Base-by-base conservation (phyloP, 2,329 filamentous ascomycete genomes). In the Claviceps humidiphila region DNA sequence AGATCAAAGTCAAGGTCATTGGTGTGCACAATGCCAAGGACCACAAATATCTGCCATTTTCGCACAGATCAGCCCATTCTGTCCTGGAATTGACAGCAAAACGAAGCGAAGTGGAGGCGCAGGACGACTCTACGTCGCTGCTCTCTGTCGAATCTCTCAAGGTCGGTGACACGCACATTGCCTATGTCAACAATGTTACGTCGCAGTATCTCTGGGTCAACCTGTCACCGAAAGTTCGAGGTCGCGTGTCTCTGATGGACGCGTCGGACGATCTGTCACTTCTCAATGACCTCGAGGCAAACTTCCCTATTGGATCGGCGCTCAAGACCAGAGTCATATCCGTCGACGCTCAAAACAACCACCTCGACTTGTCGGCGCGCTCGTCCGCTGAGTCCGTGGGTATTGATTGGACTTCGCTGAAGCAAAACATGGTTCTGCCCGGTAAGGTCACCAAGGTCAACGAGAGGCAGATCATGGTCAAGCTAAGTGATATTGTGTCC, bases 271-370 rank as follows among this genome's bases (percentile, higher is more conserved):
- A 97, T 65, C 71, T 95, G 47, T 86, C 89, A 7, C 76, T 87
- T 51, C 73, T 95, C 39, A 80, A 84, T 37, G 80, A 95, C 60
- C 71, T 96, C 3, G 76, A 82, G 47, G 77, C 80, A 56, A 87
- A 88, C 67, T 97, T 95, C 67, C 91, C 93, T 0, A 68, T 95
- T 41, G 93, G 93, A n/a, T 93, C 86, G 46, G 93, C 89, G 5
- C 69, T 98, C 45, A 85, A 81, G 64, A 87, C 90, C 11, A 82
- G 82, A 26, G 89, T 95, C 20, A 82, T 86, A 51, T 75, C 76
- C 2, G 80, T 95, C 3, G 84, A 97, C 64, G 66, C 77, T 37
- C 74, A 79, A 34, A 85, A 85, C 60, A 85, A 84, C 53, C 85
- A 81, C 49, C 76, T 98, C 30, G 89, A 97, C 65, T 76, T 98